Base-by-base conservation (phyloP, 371 early-diverging fungal genomes). In the Mucor racemosus region DNA sequence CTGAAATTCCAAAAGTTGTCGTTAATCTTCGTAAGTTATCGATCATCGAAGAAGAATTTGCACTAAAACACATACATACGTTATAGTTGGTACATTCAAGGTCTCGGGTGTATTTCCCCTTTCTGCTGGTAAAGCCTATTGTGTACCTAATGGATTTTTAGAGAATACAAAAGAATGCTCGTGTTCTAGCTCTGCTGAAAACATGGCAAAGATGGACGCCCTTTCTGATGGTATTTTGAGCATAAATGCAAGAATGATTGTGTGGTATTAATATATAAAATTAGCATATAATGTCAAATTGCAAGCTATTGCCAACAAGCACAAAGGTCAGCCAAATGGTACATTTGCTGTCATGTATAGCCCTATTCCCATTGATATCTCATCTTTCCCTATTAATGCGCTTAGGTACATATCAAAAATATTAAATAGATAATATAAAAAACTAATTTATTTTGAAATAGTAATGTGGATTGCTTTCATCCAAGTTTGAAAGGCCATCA, bases 341-440 rank as follows among this genome's bases (percentile, higher is more conserved):
- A 68, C 68, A 0, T 74, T 74, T 59, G 74, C 68, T 31, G 74
- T 74, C 10, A 63, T 74, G 63, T 74, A 71, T 35, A 65, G 57
- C 26, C 71, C 74, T 54, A 65, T 68, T 0, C 64, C 60, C 15
- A 61, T 74, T 59, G 56, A 71, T n/a, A 14, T 74, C 2, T 46
- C 65, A 0, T 41, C 63, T 33, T 71, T 74, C 34, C 71, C 74
- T 41, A 33, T 74, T 38, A 50, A 71, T 36, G 74, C 74, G 5
- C 57, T 74, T n/a, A 74, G 73, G 68, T 65, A 60, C 57, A 40
- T 42, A 26, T 26, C 3, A 26, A 26, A 14, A 3, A 53, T 40
- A 40, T 13, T 61, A 48, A 13, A 36, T 48, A 58, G 53, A 4
- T 8, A 14, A 13, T 36, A 10, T n/a, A 36, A 10, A 8, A 9